phyloP scores from a whole-genome alignment of 495 filamentous ascomycete genomes.

The Cenococcum geophilum region DNA sequence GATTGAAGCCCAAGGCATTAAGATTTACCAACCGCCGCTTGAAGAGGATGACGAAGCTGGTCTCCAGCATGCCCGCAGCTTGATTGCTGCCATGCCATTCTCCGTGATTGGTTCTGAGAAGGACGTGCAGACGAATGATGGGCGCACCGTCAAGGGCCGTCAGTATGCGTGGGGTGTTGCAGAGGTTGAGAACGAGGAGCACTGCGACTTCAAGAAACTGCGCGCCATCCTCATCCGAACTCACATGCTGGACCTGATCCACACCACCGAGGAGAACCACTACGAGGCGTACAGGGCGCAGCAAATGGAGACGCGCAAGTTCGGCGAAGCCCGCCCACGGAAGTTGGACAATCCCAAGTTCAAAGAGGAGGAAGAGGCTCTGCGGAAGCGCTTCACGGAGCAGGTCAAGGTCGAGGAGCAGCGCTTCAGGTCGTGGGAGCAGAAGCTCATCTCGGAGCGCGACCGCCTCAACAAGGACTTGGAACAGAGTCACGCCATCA shows the following conservation, averaged over 20 bases:
- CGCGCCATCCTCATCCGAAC: slow-evolving; percentile 97
- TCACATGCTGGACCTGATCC: slow-evolving; percentile 99
- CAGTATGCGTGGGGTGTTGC: slow-evolving; percentile 99
- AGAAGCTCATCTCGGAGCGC: slow-evolving; percentile 96
- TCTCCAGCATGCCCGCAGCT: slow-evolving; percentile 82
- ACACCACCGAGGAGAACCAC: slow-evolving; percentile 97
- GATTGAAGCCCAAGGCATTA: slow-evolving; percentile 96
- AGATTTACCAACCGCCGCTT: slow-evolving; percentile 95
- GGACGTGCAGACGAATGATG: slow-evolving; percentile 93
- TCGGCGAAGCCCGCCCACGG: slow-evolving; percentile 90
- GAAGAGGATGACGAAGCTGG: slow-evolving; percentile 98
- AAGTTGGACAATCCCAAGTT: slow-evolving; percentile 99
- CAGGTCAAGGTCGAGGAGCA: slow-evolving; percentile 99
- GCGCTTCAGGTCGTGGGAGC: slow-evolving; percentile 98
- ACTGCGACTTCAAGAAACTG: slow-evolving; percentile 99
- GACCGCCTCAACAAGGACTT: slow-evolving; percentile 99
- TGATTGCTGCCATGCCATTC: slow-evolving; percentile 97
- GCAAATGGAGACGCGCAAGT: slow-evolving; percentile 99
- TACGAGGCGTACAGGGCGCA: slow-evolving; percentile 98
- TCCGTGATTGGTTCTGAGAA: slow-evolving; percentile 98
- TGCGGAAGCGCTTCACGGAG: slow-evolving; percentile 98
- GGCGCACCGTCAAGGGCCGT: slow-evolving; percentile 94
- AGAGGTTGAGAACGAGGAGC: slow-evolving; percentile 98
- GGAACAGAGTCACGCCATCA: slow-evolving; percentile 90
- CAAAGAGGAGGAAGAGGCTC: slow-evolving; percentile 97